A percentile compares a stretch with the other conserved stretches of the same genome.
Conservation (phyloP, 1,139 yeast species). For the Scheffersomyces cryptocercus region DNA sequence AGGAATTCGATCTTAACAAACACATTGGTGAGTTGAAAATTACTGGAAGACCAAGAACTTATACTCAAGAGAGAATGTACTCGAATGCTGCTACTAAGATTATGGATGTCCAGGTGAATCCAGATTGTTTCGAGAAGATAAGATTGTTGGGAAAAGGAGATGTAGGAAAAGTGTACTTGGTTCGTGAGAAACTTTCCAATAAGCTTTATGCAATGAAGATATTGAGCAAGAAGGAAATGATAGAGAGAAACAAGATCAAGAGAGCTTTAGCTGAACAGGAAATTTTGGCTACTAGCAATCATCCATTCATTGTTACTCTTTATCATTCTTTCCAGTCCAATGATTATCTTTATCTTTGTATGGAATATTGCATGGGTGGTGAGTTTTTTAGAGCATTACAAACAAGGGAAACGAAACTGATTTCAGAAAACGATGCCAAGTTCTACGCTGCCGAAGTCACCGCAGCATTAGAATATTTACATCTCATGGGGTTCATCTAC, state of each 20-base stretch:
- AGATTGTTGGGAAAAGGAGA: slow-evolving; percentile 93
- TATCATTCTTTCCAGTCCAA: slow-evolving; percentile 97
- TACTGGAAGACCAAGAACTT: slow-evolving; percentile 50
- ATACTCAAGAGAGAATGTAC: slow-evolving; percentile 62
- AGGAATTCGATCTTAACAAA: slow-evolving; percentile 43
- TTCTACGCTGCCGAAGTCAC: slow-evolving; percentile 97
- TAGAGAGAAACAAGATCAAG: slow-evolving; percentile 89
- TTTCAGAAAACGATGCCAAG: slow-evolving; percentile 83
- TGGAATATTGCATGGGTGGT: slow-evolving; percentile 99
- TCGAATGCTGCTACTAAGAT: slow-evolving; percentile 72
- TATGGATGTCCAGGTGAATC: slow-evolving; percentile 78
- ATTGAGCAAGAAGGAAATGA: slow-evolving; percentile 87
- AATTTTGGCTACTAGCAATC: slow-evolving; percentile 90
- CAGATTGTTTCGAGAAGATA: slow-evolving; percentile 84
- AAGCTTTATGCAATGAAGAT: slow-evolving; percentile 92
- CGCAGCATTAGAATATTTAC: slow-evolving; percentile 94
- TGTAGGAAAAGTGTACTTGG: slow-evolving; percentile 94
- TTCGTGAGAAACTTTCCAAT: slow-evolving; percentile 74
- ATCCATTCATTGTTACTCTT: slow-evolving; percentile 94
- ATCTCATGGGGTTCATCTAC: slow-evolving; percentile 94
- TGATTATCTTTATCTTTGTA: slow-evolving; percentile 88
- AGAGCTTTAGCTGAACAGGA: slow-evolving; percentile 96
- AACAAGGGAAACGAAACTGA: slow-evolving; percentile 83
- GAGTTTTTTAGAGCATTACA: slow-evolving; percentile 96
- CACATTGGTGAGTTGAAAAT: slow-evolving; percentile 58